phyloP scores from a whole-genome alignment of 805 yeast species.

The Sugiyamaella smithiae region DNA sequence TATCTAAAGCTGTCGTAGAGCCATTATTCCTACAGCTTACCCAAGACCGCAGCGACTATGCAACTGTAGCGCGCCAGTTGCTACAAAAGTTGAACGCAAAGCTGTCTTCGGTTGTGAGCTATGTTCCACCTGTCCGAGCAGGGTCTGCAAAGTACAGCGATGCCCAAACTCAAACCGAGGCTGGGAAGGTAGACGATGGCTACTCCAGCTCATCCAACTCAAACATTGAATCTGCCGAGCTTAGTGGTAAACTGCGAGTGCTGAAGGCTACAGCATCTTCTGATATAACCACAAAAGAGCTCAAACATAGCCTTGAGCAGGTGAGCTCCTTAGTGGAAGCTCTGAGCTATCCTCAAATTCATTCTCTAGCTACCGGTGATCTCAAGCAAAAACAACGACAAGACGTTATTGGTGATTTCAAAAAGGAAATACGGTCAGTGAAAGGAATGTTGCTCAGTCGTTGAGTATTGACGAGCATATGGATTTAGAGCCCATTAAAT shows the following conservation, averaged over 20 bases:
- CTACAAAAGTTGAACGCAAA: slow-evolving; percentile 26
- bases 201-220: neutral
- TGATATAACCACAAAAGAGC: slow-evolving; percentile 4
- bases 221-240: neutral
- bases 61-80: slow-evolving; percentile 28
- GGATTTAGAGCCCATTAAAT: no score
- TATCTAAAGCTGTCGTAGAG: slow-evolving; percentile 32
- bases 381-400: slow-evolving; percentile 2
- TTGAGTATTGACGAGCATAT: neutral
- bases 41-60: slow-evolving; percentile 32
- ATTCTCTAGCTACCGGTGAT: neutral
- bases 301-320: slow-evolving; percentile 18
- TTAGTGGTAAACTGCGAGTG: slow-evolving; percentile 7
- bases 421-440: slow-evolving; percentile 25
- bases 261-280: slow-evolving; percentile 2
- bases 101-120: slow-evolving; percentile 22
- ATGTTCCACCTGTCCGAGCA: slow-evolving; percentile 23
- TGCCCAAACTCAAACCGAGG: slow-evolving; percentile 28
- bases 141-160: slow-evolving; percentile 25
- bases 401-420: slow-evolving; percentile 16
- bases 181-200: slow-evolving; percentile 3
- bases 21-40: slow-evolving; percentile 36
- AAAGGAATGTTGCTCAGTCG: slow-evolving; percentile 26
- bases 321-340: slow-evolving; percentile 13
- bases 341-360: slow-evolving; percentile 10